phyloP scores from a whole-genome alignment of 192 early-diverging fungal genomes.

The Obelidium mucronatum region DNA sequence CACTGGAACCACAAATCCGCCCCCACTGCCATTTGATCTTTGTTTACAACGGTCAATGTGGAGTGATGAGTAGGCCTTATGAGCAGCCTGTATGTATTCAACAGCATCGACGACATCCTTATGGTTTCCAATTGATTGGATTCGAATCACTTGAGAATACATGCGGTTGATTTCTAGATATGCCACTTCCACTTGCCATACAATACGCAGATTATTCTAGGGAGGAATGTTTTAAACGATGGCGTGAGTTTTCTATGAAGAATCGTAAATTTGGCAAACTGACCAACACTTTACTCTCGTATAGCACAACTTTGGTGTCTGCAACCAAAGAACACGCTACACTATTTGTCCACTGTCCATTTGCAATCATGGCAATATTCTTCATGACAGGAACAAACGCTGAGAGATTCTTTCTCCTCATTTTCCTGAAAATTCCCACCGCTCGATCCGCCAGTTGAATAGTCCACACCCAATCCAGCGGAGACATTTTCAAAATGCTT shows the following conservation, averaged over 20 bases:
- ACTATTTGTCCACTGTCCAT: slow-evolving; percentile 31
- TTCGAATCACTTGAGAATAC: slow-evolving; percentile 37
- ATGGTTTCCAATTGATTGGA: slow-evolving; percentile 29
- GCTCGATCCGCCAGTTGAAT: slow-evolving; percentile 25
- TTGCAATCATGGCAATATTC: slow-evolving; percentile 28
- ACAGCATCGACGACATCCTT: slow-evolving; percentile 18
- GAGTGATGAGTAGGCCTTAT: slow-evolving; percentile 11
- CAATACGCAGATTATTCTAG: slow-evolving; percentile 34
- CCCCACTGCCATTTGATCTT: not conserved
- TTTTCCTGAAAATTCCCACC: not conserved
- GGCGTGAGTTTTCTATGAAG: not conserved
- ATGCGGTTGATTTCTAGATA: slow-evolving; percentile 11
- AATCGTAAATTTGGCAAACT: no score
- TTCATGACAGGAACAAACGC: slow-evolving; percentile 21
- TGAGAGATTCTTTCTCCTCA: slow-evolving; percentile 17
- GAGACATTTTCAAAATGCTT: slow-evolving; percentile 12
- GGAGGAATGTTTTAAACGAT: not conserved
- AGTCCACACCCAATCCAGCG: slow-evolving; percentile 16
- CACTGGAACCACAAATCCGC: not conserved
- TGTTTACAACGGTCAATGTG: slow-evolving; percentile 21
- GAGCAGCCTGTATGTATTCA: slow-evolving; percentile 11
- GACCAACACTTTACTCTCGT: slow-evolving; percentile 33
- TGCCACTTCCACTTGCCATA: slow-evolving; percentile 44
- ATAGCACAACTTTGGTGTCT: slow-evolving; percentile 14
- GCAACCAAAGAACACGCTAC: slow-evolving; percentile 17